A percentile compares a stretch with the other conserved stretches of the same genome.
Evolutionary conservation across 768 basidiomycete genomes (phyloP).

Genomic region (Boletus coccyginus): DNA sequence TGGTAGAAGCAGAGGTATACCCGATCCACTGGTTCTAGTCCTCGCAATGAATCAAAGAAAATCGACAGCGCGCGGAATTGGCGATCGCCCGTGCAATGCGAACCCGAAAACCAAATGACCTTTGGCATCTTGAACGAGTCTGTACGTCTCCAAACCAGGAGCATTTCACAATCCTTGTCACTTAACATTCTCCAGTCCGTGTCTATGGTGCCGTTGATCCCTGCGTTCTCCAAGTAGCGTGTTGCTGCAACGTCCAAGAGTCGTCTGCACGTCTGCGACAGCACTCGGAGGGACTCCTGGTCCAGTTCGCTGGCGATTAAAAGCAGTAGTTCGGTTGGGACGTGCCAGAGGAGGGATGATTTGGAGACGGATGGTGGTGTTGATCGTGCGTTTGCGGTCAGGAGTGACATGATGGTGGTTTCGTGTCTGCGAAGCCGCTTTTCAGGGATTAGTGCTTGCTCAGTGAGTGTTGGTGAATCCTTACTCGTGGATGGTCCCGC

Average conservation of each 20-base stretch:
- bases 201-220: neutral
- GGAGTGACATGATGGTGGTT: no score
- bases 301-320: neutral
- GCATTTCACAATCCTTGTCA: neutral
- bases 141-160: neutral
- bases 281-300: neutral
- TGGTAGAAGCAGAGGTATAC: no score
- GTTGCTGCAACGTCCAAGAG: neutral
- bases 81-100: neutral
- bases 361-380: no score
- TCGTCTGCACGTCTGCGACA: neutral
- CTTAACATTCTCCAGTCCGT: neutral
- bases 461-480: no score
- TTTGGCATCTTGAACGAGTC: neutral
- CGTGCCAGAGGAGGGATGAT: neutral
- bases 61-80: neutral
- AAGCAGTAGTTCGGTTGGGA: neutral
- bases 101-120: neutral
- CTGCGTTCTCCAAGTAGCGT: neutral
- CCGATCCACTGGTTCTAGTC: no score
- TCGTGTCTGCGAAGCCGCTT: no score
- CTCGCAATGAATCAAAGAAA: neutral
- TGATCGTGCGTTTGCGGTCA: no score
- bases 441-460: neutral
- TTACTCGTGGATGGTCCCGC: no score